Evolutionary conservation across 1,139 yeast species (phyloP).

Genomic region (Saccharomyces hybrid): DNA sequence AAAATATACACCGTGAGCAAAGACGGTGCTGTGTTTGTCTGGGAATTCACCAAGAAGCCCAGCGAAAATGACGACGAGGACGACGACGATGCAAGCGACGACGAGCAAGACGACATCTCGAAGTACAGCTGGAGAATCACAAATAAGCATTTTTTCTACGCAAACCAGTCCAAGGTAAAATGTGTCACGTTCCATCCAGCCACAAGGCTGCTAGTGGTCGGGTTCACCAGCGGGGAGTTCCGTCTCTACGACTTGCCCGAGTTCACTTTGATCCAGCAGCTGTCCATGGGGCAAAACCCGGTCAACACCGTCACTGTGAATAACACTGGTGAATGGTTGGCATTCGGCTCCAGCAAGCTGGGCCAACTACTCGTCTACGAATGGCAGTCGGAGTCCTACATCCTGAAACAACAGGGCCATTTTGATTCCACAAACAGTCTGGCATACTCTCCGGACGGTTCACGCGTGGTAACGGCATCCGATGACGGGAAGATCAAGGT

Average conservation of each 20-base stretch:
- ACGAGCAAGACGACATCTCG: slow-evolving; percentile 35
- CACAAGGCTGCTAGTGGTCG: slow-evolving; percentile 73
- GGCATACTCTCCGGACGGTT: slow-evolving; percentile 91
- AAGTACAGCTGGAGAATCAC: slow-evolving; percentile 74
- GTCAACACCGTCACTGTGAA: slow-evolving; percentile 78
- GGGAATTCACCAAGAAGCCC: slow-evolving; percentile 71
- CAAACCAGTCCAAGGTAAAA: slow-evolving; percentile 60
- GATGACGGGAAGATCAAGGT: slow-evolving; percentile 96
- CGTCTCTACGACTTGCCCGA: slow-evolving; percentile 82
- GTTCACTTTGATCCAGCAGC: slow-evolving; percentile 71
- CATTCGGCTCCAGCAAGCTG: slow-evolving; percentile 81
- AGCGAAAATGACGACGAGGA: slow-evolving; percentile 25
- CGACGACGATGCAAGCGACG: slow-evolving; percentile 38
- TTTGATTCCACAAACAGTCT: slow-evolving; percentile 81
- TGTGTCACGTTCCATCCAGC: slow-evolving; percentile 78
- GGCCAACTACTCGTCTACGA: slow-evolving; percentile 97
- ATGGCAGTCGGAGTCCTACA: slow-evolving; percentile 97
- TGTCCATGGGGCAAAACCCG: slow-evolving; percentile 88
- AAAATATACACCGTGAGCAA: slow-evolving; percentile 82
- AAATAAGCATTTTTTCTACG: slow-evolving; percentile 63
- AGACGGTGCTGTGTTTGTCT: slow-evolving; percentile 88
- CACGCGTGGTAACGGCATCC: slow-evolving; percentile 84
- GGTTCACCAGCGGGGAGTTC: slow-evolving; percentile 85
- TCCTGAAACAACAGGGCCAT: slow-evolving; percentile 93
- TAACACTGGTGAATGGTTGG: slow-evolving; percentile 90